phyloP scores from a whole-genome alignment of 192 early-diverging fungal genomes.

The Jimgerdemannia flammicorona region DNA sequence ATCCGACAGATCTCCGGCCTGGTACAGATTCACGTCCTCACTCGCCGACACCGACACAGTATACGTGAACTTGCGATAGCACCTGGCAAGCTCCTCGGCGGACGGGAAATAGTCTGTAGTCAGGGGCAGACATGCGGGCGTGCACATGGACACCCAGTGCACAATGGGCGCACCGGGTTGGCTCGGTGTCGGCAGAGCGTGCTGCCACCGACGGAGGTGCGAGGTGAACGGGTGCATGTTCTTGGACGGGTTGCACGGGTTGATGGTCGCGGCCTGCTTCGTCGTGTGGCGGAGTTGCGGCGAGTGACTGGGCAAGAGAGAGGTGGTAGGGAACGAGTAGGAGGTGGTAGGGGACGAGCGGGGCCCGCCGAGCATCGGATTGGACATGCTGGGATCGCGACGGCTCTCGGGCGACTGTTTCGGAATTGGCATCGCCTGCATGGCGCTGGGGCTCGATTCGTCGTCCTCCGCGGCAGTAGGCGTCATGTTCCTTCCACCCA shows the following conservation, averaged over 20 bases:
- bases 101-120: constrained; percentile 85
- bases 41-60: constrained; percentile 48
- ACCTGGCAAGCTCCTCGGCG: constrained; percentile 55
- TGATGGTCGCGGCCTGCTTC: constrained; percentile 33
- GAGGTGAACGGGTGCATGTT: constrained; percentile 52
- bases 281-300: background rate
- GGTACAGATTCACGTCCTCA: constrained; percentile 41
- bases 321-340: too few species aligned
- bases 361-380: too few species aligned
- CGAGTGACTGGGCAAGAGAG: background rate
- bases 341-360: too few species aligned
- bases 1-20: constrained; percentile 32
- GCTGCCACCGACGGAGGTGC: constrained; percentile 84
- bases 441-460: constrained; percentile 41
- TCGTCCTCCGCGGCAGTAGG: constrained; percentile 41
- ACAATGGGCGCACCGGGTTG: constrained; percentile 37
- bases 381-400: too few species aligned
- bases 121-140: constrained; percentile 91
- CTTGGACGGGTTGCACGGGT: constrained; percentile 71
- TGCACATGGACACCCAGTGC: constrained; percentile 88
- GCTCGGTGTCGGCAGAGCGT: constrained; percentile 68
- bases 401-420: too few species aligned
- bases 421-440: constrained; percentile 44
- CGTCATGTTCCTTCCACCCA: background rate
- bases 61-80: constrained; percentile 79